Conservation (phyloP, 2,329 filamentous ascomycete species). For the Trichoderma aggressivum region DNA sequence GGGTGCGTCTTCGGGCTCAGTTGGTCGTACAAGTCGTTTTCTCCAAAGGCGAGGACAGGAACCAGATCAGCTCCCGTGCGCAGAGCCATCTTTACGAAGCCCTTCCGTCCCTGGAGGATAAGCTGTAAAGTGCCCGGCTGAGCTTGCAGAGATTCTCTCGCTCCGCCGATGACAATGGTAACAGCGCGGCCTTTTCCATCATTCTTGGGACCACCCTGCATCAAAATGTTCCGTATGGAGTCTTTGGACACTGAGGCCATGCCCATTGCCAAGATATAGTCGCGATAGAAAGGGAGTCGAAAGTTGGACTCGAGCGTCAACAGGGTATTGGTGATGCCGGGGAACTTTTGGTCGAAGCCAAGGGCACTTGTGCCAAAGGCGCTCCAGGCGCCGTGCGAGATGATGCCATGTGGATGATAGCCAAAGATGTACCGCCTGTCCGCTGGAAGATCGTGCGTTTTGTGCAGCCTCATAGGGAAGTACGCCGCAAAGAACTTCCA, state of each 20-base stretch:
- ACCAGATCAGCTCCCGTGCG: conserved; percentile 91
- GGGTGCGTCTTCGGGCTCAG: conserved; percentile 74
- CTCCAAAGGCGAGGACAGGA: conserved; percentile 86
- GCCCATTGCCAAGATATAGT: conserved; percentile 88
- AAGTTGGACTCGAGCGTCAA: conserved; percentile 96
- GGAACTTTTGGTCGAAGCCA: conserved; percentile 82
- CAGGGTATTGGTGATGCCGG: conserved; percentile 90
- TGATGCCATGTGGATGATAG: conserved; percentile 96
- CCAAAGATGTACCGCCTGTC: conserved; percentile 94
- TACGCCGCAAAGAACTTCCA: conserved; percentile 92
- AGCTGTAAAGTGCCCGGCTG: conserved; percentile 73
- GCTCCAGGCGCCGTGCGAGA: conserved; percentile 91
- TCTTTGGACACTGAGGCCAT: conserved; percentile 86
- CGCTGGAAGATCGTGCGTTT: conserved; percentile 72
- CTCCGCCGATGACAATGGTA: conserved; percentile 92
- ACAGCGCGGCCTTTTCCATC: conserved; percentile 94
- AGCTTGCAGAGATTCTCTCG: conserved; percentile 86
- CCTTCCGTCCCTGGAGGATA: conserved; percentile 79
- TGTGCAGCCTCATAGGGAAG: conserved; percentile 85
- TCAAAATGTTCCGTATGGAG: conserved; percentile 84
- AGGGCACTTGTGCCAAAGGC: conserved; percentile 89
- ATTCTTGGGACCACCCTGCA: conserved; percentile 69
- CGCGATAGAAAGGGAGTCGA: conserved; percentile 85
- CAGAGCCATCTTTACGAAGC: conserved; percentile 91
- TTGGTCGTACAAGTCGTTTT: conserved; percentile 95